Base-by-base conservation (phyloP, 805 yeast species). In the Ogataea saltuana region DNA sequence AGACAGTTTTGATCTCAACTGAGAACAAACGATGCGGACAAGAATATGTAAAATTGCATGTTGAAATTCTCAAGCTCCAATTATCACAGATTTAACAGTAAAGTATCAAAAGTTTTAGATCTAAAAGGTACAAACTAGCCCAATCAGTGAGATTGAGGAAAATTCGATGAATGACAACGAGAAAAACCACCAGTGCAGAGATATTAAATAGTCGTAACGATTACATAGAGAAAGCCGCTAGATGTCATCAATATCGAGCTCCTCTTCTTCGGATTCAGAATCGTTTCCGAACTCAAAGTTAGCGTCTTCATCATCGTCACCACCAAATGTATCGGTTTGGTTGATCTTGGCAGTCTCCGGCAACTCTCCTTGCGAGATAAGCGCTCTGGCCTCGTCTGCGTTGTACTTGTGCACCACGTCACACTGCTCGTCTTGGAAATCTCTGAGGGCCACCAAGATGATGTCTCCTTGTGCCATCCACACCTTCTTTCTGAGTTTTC, bases 401-500 rank as follows among this genome's bases (percentile, higher is more conserved):
- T 86, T 88, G 71, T 85, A 93, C 71, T 93, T 93, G 69, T 91
- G 95, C 45, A 93, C 91, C 56, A 93, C 97, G 67, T 93, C 99
- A 75, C 97, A 93, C 68, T 87, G 95, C 50, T 88, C 96, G 62
- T 91, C 97, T 72, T 93, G 97, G 81, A 93, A 93, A 63, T 93
- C 99, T 78, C 99, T 89, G 59, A 93, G 80, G 6, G 97, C 90
- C 36, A 91, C 93, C 63, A 93, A 75, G 56, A 93, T 88, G 59
- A 93, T 93, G 67, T 93, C 99, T 74, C 99, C 99, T 69, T 89
- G 98, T 36, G 87, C 87, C 88, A 93, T 90, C 99, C 99, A 93
- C 49, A 93, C 99, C 80, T 91, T 93, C 84, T 93, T 93, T 80
- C 99, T 87, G 72, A 93, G 80, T 67, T 93, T 93, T 60, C 99